These are phyloP conservation scores for Taxillus chinensis DNA, from an alignment of 164 flowering plant genomes.

Conservation along the genomic window DNA sequence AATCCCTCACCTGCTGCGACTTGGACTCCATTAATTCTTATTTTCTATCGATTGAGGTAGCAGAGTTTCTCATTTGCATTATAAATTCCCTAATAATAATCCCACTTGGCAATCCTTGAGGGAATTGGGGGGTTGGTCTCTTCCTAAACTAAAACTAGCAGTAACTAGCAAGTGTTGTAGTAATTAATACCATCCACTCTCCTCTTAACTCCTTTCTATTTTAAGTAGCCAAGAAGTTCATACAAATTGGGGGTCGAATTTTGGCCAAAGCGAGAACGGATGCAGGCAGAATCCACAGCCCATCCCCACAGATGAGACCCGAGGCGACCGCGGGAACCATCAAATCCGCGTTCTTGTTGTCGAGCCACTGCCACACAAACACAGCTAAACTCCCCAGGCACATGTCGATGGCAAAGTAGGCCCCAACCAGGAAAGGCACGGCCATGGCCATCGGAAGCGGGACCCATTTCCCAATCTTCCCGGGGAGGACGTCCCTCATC, in stretches of 20 bases:
- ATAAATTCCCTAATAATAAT: no score
- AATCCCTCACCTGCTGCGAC: no score
- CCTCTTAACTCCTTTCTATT: neutral
- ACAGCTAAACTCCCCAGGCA: constrained; percentile 76
- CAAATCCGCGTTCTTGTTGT: constrained; percentile 41
- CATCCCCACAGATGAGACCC: constrained; percentile 70
- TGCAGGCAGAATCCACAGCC: constrained; percentile 56
- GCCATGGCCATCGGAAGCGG: constrained; percentile 99
- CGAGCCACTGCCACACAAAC: constrained; percentile 58
- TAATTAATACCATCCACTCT: no score
- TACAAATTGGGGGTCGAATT: constrained; percentile 58
- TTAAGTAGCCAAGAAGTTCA: constrained; percentile 41
- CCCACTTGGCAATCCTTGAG: no score
- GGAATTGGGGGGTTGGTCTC: no score
- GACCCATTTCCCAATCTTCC: constrained; percentile 43
- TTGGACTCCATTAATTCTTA: no score
- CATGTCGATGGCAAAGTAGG: constrained; percentile 85
- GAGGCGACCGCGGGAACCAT: constrained; percentile 69
- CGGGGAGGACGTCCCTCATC: constrained; percentile 40
- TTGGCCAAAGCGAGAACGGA: constrained; percentile 45
- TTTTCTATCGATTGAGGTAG: no score
- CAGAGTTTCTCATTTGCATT: no score
- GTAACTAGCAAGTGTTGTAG: no score
- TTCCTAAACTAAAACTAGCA: no score
- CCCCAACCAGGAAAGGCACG: constrained; percentile 86